These are phyloP conservation scores for Melampsora americana DNA, from an alignment of 1,284 basidiomycete species.

Conservation along the genomic window DNA sequence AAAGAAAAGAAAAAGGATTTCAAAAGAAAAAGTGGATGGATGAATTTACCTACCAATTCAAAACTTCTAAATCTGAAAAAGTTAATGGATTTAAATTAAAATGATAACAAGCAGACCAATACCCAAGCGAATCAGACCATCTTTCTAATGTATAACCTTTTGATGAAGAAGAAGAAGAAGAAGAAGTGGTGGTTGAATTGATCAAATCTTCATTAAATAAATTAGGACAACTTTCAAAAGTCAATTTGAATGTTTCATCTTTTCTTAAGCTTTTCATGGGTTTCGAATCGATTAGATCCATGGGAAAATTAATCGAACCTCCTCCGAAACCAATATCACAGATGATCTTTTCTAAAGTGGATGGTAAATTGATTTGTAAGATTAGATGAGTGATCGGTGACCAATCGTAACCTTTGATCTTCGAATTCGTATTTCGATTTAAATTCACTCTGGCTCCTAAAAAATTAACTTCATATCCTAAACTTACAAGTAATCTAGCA, in stretches of 20 bases:
- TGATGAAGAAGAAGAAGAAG: too few relatives aligned
- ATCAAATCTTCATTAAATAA: too few relatives aligned
- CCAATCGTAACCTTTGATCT: not conserved
- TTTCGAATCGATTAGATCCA: not conserved
- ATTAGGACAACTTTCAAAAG: not conserved
- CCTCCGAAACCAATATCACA: conserved; percentile 35
- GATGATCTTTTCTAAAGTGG: not conserved
- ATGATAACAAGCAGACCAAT: conserved; percentile 29
- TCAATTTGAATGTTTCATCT: conserved; percentile 14
- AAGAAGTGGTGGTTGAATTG: too few relatives aligned
- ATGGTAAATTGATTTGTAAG: not conserved
- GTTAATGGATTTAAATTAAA: conserved; percentile 12
- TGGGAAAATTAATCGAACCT: conserved; percentile 7
- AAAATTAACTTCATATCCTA: conserved; percentile 7
- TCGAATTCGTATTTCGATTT: not conserved
- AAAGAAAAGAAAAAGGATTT: not conserved
- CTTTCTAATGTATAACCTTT: conserved; percentile 14
- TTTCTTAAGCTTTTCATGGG: not conserved
- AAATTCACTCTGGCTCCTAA: conserved; percentile 1
- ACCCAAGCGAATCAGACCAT: not conserved
- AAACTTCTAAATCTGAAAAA: conserved; percentile 16
- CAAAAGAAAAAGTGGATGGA: not conserved
- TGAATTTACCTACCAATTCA: not conserved
- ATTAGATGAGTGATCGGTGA: not conserved
- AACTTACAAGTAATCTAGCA: conserved; percentile 16